Base-by-base conservation (phyloP, 345 rosid genomes). In the Citrus unshiu region DNA sequence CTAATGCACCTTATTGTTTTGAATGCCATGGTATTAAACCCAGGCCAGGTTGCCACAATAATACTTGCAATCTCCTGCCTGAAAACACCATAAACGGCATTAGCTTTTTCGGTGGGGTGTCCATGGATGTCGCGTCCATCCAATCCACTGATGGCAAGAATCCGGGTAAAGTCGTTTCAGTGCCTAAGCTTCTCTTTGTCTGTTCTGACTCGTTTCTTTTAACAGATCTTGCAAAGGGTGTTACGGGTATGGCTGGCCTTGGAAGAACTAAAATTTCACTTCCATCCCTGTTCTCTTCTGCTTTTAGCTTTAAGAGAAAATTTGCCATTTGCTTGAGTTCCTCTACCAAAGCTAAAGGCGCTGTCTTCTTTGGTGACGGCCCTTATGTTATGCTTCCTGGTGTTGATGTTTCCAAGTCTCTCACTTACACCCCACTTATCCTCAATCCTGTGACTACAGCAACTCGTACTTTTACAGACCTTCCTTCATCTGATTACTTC, bases 41-140 rank as follows among this genome's bases (percentile, higher is more conserved):
- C 3, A 60, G 51, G 30, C 90, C 91, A 5, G 89, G 92, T 1
- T 90, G 91, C 83, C 76, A 83, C 79, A 89, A 87, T 58, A 79
- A 84, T 79, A 87, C 89, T 1, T 90, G 92, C 14, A 73, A 78
- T 16, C 80, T 73, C 78, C 14, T 69, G 8, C 88, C 85, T 0
- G 88, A 82, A 34, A 85, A 88, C 78, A 73, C 91, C 21, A 61
- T 85, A 2, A 78, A 70, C 0, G 5, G 43, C 2, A 79, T 73
- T 7, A 77, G 65, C 34, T 83, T 84, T 0, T 5, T 35, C 0
- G 92, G 93, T 7, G 83, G 81, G 56, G 39, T 88, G 2, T 88
- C 83, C 3, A 74, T 79, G 27, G 93, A 88, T 71, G 80, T 80
- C 10, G 82, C 87, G 6, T 75, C 86, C 0, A 43, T 88, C 61